Conservation (phyloP, 2,329 filamentous ascomycete genomes). For the Trichoderma oligosporum region DNA sequence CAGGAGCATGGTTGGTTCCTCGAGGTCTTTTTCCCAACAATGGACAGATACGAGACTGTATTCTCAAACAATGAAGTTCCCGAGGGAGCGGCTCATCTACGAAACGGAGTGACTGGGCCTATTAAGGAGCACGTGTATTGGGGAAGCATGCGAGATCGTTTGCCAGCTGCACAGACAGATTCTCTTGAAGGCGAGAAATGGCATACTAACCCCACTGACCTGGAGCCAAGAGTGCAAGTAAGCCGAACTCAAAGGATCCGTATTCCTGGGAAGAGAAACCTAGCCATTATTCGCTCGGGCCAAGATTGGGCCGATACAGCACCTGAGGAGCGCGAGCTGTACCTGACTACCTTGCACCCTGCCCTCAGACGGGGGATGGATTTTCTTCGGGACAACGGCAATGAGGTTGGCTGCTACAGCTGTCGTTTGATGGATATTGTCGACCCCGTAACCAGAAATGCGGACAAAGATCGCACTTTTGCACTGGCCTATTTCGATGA, state of each 20-base stretch:
- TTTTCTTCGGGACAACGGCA: constrained; percentile 41
- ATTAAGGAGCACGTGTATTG: constrained; percentile 44
- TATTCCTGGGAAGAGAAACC: constrained; percentile 38
- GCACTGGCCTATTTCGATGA: constrained; percentile 42
- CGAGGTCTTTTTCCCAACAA: constrained; percentile 39
- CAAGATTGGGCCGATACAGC: constrained; percentile 43
- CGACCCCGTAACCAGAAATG: constrained; percentile 24
- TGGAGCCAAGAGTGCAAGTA: background rate
- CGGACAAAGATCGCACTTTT: constrained; percentile 36
- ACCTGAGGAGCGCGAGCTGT: constrained; percentile 40
- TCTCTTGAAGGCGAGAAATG: constrained; percentile 29
- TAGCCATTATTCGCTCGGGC: constrained; percentile 43
- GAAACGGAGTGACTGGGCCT: constrained; percentile 34
- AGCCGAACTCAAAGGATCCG: constrained; percentile 24
- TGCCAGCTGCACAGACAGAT: constrained; percentile 39
- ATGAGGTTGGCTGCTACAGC: constrained; percentile 41
- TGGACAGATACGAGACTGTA: constrained; percentile 43
- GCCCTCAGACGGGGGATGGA: constrained; percentile 42
- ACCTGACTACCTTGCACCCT: constrained; percentile 44
- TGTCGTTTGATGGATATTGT: constrained; percentile 43
- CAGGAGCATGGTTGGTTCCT: constrained; percentile 39
- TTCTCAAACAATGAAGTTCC: constrained; percentile 35
- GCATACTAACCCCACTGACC: background rate
- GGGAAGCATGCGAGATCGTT: constrained; percentile 45
- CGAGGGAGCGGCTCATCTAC: constrained; percentile 42